Base-by-base conservation (phyloP, 2,329 filamentous ascomycete species). In the Fusarium chlamydosporum region DNA sequence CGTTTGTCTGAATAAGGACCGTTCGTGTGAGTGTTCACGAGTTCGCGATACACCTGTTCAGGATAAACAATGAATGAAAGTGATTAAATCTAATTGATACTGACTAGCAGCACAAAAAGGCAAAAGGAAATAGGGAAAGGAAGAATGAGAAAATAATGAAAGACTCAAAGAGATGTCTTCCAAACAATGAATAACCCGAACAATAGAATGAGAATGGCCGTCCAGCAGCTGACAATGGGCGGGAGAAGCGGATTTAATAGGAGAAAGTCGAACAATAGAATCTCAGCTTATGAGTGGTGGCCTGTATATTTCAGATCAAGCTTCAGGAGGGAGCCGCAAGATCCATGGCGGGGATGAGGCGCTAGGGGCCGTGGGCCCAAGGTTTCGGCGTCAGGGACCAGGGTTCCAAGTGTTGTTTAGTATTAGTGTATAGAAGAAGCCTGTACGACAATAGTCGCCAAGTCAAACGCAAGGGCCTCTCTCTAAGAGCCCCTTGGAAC, bases 291-390 rank as follows among this genome's bases (percentile, higher is more conserved):
- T 73, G 54, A 73, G 61, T 71, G 63, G 70, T 68, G 71, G 67
- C 68, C 56, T 64, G 43, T 8, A 37, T 53, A 45, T 38, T 59
- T 72, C 57, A 61, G 57, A 66, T 56, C 64, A 66, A 73, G 56
- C 67, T 65, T 64, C 68, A 70, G 70, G 62, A 67, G 70, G 65
- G 72, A 74, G 72, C 72, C 72, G 69, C 72, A 74, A 74, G 72
- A 74, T 74, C 59, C 70, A 73, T 73, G 70, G 71, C 58, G 72
- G 72, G 70, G 72, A 70, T 61, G 52, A 53, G 55, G 69, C 67
- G 67, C 63, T 66, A 67, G 65, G 71, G 72, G 68, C 47, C 55
- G 56, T 68, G 63, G 59, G 63, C 50, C 55, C 64, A 71, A 63
- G 70, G 57, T 60, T 61, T 56, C 67, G 50, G 61, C 50, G 64